Conservation (phyloP, 805 yeast genomes). For the Cyberlindnera sargentensis region DNA sequence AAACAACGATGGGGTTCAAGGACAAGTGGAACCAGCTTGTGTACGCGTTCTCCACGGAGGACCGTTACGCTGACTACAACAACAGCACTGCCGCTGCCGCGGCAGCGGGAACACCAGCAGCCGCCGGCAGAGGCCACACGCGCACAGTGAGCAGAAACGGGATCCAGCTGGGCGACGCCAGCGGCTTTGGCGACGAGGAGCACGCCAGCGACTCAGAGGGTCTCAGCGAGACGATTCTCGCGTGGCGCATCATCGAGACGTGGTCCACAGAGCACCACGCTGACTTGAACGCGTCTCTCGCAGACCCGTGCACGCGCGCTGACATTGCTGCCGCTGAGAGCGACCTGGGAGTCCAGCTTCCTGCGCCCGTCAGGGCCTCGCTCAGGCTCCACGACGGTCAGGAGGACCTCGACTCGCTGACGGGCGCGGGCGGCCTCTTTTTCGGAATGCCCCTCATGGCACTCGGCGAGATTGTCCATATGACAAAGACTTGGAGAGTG, state of each 20-base stretch:
- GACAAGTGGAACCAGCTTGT: slow-evolving; percentile 50
- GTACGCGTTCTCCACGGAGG: slow-evolving; percentile 58
- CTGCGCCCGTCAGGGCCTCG: slow-evolving; percentile 77
- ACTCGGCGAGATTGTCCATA: slow-evolving; percentile 71
- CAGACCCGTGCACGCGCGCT: slow-evolving; percentile 69
- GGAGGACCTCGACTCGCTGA: slow-evolving; percentile 63
- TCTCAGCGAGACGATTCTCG: slow-evolving; percentile 63
- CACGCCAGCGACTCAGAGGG: slow-evolving; percentile 39
- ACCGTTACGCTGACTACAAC: slow-evolving; percentile 64
- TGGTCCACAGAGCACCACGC: slow-evolving; percentile 79
- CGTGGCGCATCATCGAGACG: slow-evolving; percentile 85
- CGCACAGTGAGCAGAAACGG: slow-evolving; percentile 5
- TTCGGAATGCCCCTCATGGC: slow-evolving; percentile 78
- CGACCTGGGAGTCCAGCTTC: slow-evolving; percentile 69
- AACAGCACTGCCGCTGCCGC: slow-evolving; percentile 28
- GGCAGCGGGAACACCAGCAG: not conserved
- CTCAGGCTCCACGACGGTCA: slow-evolving; percentile 88
- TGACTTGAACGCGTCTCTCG: slow-evolving; percentile 72
- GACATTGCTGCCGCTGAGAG: slow-evolving; percentile 80
- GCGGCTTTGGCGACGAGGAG: slow-evolving; percentile 32
- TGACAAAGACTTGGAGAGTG: slow-evolving; percentile 80
- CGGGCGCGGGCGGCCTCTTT: slow-evolving; percentile 63
- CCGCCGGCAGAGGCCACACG: slow-evolving; percentile 3
- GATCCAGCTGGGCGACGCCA: slow-evolving; percentile 20
- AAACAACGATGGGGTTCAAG: slow-evolving; percentile 28